Conservation (phyloP, 2,329 filamentous ascomycete species). For the Colletotrichum musicola region DNA sequence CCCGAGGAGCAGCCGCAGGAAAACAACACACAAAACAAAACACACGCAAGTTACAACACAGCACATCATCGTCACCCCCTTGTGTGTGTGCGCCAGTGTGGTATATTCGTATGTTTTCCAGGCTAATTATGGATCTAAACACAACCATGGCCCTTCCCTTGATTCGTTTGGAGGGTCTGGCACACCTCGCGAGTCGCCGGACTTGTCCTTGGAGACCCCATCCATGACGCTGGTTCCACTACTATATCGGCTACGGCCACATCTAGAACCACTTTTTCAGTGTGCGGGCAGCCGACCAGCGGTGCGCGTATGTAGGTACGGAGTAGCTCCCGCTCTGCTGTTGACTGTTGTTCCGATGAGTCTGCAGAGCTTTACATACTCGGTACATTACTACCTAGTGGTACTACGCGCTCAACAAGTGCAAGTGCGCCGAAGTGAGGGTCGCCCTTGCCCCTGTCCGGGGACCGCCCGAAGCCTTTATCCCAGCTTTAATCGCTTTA, state of each 20-base stretch:
- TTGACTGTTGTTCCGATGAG: not conserved
- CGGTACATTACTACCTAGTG: too few species aligned
- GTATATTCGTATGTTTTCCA: not conserved
- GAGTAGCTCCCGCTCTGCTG: not conserved
- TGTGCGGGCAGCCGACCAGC: not conserved
- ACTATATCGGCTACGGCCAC: slow-evolving; percentile 35
- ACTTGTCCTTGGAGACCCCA: slow-evolving; percentile 18
- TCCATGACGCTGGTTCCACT: slow-evolving; percentile 31
- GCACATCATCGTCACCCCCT: slow-evolving; percentile 10
- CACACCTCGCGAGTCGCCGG: not conserved
- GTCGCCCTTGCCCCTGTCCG: slow-evolving; percentile 28
- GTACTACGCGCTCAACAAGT: not conserved
- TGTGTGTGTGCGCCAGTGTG: not conserved
- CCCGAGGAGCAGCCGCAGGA: slow-evolving; percentile 34
- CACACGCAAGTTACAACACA: slow-evolving; percentile 2
- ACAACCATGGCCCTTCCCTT: too few species aligned
- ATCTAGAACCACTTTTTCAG: slow-evolving; percentile 25
- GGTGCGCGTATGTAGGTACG: too few species aligned
- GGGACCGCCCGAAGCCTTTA: slow-evolving; percentile 34
- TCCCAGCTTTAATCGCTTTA: slow-evolving; percentile 11
- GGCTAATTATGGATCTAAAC: slow-evolving; percentile 22
- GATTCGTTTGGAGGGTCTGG: not conserved
- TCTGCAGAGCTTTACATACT: too few species aligned
- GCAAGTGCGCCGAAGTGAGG: slow-evolving; percentile 8
- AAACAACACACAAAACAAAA: slow-evolving; percentile 17